phyloP scores from a whole-genome alignment of 1,284 basidiomycete species.

The Pseudozyma pruni region DNA sequence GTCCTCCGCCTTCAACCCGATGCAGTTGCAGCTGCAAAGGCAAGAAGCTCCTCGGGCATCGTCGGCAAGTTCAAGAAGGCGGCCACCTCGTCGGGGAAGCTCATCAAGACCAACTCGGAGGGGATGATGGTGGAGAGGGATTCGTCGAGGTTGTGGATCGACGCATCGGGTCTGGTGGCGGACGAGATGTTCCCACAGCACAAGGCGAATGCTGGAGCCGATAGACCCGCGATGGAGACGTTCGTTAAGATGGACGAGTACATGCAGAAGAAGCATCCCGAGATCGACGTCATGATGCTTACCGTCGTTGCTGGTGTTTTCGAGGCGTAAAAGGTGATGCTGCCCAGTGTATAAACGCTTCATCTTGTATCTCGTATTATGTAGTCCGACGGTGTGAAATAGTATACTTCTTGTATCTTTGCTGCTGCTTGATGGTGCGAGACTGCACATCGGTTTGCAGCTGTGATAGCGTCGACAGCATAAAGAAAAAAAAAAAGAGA shows the following conservation, averaged over 20 bases:
- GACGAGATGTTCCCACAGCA: conserved; percentile 63
- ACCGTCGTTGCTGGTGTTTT: conserved; percentile 60
- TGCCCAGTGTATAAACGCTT: no score
- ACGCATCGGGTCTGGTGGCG: conserved; percentile 49
- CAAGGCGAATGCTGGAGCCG: conserved; percentile 12
- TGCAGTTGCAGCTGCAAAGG: conserved; percentile 18
- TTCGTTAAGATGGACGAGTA: conserved; percentile 56
- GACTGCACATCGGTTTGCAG: neutral
- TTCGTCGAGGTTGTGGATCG: conserved; percentile 51
- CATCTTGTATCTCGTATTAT: no score
- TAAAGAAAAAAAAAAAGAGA: no score
- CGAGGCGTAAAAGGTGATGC: conserved; percentile 20
- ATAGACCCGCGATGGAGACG: conserved; percentile 42
- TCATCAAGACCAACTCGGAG: conserved; percentile 22
- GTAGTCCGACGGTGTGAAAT: neutral
- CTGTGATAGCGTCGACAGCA: no score
- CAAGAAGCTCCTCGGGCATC: conserved; percentile 1
- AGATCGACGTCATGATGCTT: conserved; percentile 66
- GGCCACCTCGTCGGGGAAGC: conserved; percentile 7
- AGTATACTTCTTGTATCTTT: neutral
- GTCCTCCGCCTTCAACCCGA: conserved; percentile 72
- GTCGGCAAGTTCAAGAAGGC: conserved; percentile 16
- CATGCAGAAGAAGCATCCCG: conserved; percentile 55
- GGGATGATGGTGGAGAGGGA: conserved; percentile 23
- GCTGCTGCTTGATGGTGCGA: no score